Percentiles rank a stretch among this genome's conserved stretches.
Evolutionary conservation across 2,329 filamentous ascomycete species (phyloP).

Genomic region (Penicillium sp.): DNA sequence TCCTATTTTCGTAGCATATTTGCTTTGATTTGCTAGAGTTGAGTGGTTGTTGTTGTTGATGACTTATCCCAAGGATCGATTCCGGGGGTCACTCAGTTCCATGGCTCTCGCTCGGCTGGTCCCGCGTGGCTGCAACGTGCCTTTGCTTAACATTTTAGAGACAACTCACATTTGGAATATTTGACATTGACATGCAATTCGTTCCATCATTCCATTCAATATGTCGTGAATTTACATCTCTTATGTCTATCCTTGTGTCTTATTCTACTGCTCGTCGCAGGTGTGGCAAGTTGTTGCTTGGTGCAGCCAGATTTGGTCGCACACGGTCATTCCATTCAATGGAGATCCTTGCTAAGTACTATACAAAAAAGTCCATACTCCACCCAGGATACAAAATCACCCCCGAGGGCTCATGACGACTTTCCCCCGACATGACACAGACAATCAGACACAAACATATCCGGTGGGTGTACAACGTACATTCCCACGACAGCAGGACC

Average conservation of each 20-base stretch:
- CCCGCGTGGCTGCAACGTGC: conserved; percentile 9
- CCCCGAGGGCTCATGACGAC: background rate
- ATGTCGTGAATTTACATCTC: too few relatives aligned
- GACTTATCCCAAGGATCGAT: background rate
- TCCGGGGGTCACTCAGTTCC: conserved; percentile 10
- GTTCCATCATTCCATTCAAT: too few relatives aligned
- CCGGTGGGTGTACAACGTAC: conserved; percentile 19
- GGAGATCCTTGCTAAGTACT: conserved; percentile 19
- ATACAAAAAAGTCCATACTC: conserved; percentile 15
- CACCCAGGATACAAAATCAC: background rate
- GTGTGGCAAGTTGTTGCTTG: conserved; percentile 3
- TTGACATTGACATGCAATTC: too few relatives aligned
- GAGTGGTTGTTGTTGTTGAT: background rate
- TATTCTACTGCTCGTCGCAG: background rate
- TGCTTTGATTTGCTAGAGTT: too few relatives aligned
- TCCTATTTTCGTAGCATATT: background rate
- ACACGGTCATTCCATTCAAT: conserved; percentile 18
- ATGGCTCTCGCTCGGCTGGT: conserved; percentile 19
- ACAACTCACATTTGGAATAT: too few relatives aligned
- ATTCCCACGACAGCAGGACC: background rate
- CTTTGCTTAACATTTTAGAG: background rate
- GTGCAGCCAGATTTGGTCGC: conserved; percentile 17
- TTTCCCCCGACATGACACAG: conserved; percentile 7
- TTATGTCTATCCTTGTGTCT: background rate
- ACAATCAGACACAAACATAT: conserved; percentile 17